Conservation (phyloP, 148 eudicot species). For the Diospyros kaki region DNA sequence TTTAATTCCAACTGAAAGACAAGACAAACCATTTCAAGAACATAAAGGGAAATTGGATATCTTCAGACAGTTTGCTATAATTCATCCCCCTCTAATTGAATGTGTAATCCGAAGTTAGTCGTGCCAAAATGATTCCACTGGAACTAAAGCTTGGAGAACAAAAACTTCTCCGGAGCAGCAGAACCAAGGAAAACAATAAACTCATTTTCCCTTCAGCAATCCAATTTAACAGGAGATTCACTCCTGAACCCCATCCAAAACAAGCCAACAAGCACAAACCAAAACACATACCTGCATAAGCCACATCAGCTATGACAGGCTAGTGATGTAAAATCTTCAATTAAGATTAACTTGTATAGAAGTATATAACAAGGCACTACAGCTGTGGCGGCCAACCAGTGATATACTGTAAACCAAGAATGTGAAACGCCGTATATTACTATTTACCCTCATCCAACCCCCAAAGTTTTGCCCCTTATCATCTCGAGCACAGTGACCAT, state of each 20-base stretch:
- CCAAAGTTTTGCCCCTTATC: neutral
- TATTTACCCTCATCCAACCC: constrained; percentile 1
- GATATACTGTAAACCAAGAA: neutral
- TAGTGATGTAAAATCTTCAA: constrained; percentile 8
- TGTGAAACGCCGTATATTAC: neutral
- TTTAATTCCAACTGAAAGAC: constrained; percentile 7
- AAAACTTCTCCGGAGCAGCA: neutral
- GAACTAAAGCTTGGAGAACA: constrained; percentile 4
- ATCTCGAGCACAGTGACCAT: neutral
- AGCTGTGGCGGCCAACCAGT: neutral
- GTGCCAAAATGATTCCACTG: neutral
- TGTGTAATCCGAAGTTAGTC: neutral
- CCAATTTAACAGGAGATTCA: neutral
- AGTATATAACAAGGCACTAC: constrained; percentile 1
- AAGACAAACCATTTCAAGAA: constrained; percentile 25
- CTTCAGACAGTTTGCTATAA: neutral
- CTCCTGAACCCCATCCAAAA: constrained; percentile 6
- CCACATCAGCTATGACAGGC: constrained; percentile 6
- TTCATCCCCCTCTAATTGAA: constrained; percentile 4
- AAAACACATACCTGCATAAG: constrained; percentile 5
- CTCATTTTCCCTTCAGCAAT: neutral
- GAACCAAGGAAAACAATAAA: constrained; percentile 7
- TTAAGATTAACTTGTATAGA: neutral
- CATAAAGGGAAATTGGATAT: neutral
- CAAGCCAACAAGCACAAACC: too few species aligned